Conservation (phyloP, 352 stramenopile genomes). For the Phytophthora constricta region DNA sequence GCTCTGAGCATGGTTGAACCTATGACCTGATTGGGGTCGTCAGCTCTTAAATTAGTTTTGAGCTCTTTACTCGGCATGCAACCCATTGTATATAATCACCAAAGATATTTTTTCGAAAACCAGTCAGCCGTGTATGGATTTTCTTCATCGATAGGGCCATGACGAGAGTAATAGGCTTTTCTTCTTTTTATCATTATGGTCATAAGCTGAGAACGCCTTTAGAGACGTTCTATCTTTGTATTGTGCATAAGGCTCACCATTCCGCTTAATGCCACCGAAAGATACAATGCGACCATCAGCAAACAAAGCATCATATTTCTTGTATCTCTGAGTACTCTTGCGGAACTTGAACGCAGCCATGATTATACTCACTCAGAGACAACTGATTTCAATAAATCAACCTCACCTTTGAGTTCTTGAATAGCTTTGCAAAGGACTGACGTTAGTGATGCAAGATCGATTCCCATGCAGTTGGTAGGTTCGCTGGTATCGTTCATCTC, state of each 20-base stretch:
- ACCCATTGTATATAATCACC: background rate
- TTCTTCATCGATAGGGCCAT: background rate
- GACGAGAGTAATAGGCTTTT: too few species aligned
- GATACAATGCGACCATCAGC: too few species aligned
- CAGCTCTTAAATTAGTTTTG: background rate
- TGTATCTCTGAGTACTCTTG: too few species aligned
- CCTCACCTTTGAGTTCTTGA: background rate
- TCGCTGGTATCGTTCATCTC: background rate
- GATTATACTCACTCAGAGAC: background rate
- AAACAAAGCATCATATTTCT: background rate
- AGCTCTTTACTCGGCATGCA: background rate
- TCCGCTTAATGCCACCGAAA: too few species aligned
- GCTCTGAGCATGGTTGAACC: background rate
- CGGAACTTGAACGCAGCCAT: background rate
- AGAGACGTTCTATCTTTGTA: too few species aligned
- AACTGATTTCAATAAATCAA: background rate
- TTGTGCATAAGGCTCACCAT: too few species aligned
- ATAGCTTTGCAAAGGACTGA: background rate
- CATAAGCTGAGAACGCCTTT: too few species aligned
- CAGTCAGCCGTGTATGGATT: background rate
- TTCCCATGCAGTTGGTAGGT: background rate
- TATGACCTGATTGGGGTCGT: constrained; percentile 7
- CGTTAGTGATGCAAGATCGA: background rate
- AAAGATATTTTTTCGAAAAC: background rate
- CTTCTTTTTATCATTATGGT: background rate